Evolutionary conservation across 2,329 filamentous ascomycete species (phyloP), one percentile per base, ranked within the genome.

Genomic region (Cladobotryum mycophilum): DNA sequence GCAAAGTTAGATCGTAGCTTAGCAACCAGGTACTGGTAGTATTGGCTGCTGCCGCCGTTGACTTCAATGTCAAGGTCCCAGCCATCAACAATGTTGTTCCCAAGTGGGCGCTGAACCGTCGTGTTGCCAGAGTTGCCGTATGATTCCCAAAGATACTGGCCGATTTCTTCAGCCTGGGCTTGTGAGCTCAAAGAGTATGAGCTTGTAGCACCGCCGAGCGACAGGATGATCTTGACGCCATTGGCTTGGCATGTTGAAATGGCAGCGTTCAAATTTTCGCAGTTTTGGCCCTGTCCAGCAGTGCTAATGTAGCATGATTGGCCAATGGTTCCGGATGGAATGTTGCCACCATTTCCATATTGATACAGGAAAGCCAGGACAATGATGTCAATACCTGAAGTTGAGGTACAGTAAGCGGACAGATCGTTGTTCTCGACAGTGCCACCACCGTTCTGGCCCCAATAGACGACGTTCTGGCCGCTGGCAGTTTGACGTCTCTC

Each of bases 281-380:
- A 57, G 25, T 66, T 61, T 38, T 64, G 63, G 36, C 63, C 62
- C 55, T 66, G 53, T 11, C 67, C 55, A 4, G 55, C 47, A 13
- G 52, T 61, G 45, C 56, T 64, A 46, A 70, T 69, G 47, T 52
- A 64, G 55, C 69, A 70, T n/a, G 63, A 65, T 51, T 69, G 63
- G 17, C 70, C 69, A 42, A 73, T 65, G 1, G 64, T 66, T n/a
- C 70, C 70, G 12, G 66, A 66, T 9, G 70, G 62, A 17, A 70
- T 69, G 4, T 56, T 58, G n/a, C 61, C 59, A 7, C 64, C 68
- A 45, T 59, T 62, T 13, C 67, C 67, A 47, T 59, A 74, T 17
- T 63, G 45, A 53, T 69, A 71, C 7, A 74, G 53, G 54, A 74
- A 74, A 9, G 70, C 61, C 2, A 74, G 59, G 0, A 72, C 70